Conservation (phyloP, 257 asterid genomes). For the Fraxinus anomala region DNA sequence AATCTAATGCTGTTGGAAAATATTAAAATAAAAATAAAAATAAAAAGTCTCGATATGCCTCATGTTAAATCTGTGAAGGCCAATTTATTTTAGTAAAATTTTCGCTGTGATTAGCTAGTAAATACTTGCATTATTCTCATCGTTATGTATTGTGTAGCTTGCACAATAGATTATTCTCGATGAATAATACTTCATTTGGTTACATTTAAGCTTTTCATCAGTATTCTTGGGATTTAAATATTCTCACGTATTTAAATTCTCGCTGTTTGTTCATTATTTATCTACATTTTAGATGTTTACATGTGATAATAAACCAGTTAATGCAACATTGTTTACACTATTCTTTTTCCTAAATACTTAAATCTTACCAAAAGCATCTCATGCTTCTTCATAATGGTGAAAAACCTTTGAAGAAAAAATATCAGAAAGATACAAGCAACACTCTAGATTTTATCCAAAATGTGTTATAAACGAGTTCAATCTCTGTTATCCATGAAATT, state of each 20-base stretch:
- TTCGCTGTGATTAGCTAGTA: background rate
- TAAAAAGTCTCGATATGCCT: background rate
- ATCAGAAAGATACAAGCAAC: background rate
- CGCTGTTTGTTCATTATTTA: too few species aligned
- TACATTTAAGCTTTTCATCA: background rate
- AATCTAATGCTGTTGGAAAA: background rate
- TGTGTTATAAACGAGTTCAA: background rate
- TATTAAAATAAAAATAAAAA: background rate
- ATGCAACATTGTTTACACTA: background rate
- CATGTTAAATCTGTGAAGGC: background rate
- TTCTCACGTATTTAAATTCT: too few species aligned
- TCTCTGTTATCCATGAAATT: background rate
- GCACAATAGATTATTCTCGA: background rate
- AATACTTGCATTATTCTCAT: background rate
- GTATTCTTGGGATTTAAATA: background rate
- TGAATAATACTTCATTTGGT: background rate
- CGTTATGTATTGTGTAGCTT: background rate
- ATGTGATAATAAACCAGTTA: background rate
- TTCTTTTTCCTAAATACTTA: background rate
- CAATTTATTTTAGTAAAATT: background rate
- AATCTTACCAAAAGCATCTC: background rate
- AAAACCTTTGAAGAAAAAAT: background rate
- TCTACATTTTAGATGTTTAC: background rate
- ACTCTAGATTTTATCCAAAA: background rate
- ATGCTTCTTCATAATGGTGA: background rate